Percentiles rank a stretch among this genome's conserved stretches.
Evolutionary conservation across 768 basidiomycete genomes (phyloP).

Genomic region (Solioccasus polychromus): DNA sequence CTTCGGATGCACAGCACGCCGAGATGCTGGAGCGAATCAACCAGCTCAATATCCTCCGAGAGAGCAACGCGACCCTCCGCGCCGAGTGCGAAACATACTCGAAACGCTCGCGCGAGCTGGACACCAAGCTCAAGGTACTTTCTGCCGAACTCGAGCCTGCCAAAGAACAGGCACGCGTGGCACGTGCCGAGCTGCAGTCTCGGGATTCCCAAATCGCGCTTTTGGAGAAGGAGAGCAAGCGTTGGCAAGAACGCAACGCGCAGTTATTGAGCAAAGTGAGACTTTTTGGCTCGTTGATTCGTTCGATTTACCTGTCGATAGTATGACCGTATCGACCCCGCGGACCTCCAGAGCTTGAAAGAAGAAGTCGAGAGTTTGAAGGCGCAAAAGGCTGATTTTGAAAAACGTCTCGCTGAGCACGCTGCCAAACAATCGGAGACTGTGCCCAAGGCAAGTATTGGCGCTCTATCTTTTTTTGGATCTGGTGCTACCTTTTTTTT

Average conservation of each 20-base stretch:
- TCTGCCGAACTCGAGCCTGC: constrained; percentile 68
- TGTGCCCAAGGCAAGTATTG: constrained; percentile 31
- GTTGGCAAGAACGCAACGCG: constrained; percentile 82
- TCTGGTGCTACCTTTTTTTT: neutral
- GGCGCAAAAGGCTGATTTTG: constrained; percentile 36
- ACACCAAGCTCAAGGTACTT: constrained; percentile 55
- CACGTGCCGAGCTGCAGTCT: constrained; percentile 74
- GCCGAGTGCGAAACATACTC: constrained; percentile 70
- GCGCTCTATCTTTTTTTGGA: neutral
- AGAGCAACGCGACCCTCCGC: constrained; percentile 85
- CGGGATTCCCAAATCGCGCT: constrained; percentile 62
- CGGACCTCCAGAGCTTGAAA: constrained; percentile 76
- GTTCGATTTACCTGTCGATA: constrained; percentile 24
- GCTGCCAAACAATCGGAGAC: constrained; percentile 30
- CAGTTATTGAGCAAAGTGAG: constrained; percentile 77
- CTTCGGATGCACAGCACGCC: constrained; percentile 75
- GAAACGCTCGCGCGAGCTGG: constrained; percentile 67
- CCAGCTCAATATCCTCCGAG: constrained; percentile 79
- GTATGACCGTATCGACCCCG: constrained; percentile 89
- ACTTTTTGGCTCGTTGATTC: neutral
- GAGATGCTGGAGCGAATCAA: constrained; percentile 86
- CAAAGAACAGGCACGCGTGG: constrained; percentile 63
- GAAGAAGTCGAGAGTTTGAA: constrained; percentile 64
- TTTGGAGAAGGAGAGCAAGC: constrained; percentile 71
- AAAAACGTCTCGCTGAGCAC: constrained; percentile 29